Evolutionary conservation across 305 asterid genomes (phyloP), one percentile per base, ranked within the genome.

Genomic region (Ajuga reptans): DNA sequence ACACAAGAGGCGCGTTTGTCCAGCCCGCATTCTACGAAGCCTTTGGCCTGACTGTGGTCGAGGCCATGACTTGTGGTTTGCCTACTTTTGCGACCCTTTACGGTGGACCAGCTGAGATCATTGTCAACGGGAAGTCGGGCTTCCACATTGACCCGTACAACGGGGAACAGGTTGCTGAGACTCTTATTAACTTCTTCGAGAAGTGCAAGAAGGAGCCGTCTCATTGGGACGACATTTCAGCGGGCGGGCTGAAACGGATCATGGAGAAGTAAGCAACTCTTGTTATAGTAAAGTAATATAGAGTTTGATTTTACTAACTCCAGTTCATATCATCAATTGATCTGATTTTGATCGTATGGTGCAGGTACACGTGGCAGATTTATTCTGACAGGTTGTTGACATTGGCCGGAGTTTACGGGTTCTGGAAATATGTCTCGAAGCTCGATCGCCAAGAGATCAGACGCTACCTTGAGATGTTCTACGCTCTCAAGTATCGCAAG

Each of bases 21-120:
- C 96, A 89, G 59, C 94, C 96, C 0, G 96, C 96, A 15, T 89
- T 89, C 60, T 89, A 89, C 34, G 94, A 89, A 82, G 96, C 96
- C 12, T 89, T 89, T 12, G 94, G 96, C 4, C 70, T 89, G 75
- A 89, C 96, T 1, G 96, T 89, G 6, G 89, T 87, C 0, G 94
- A 89, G 80, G 90, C 96, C 75, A 87, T 87, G 94, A 84, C 92
- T 6, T 85, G 91, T 11, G 92, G 92, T 0, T 66, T 89, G 76
- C 96, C 96, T 0, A 87, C 94, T 6, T 87, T 89, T 47, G 94
- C 92, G 0, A 85, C 94, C 1, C 73, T 80, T 14, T 77, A 85
- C 59, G 95, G 96, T 3, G 96, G 96, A 1, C 96, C 96, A 0
- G 91, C 91, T 11, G 96, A 89, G 90, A 89, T 89, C 64, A 89